phyloP scores from a whole-genome alignment of 768 basidiomycete species.

The Auricularia auricula-judae region DNA sequence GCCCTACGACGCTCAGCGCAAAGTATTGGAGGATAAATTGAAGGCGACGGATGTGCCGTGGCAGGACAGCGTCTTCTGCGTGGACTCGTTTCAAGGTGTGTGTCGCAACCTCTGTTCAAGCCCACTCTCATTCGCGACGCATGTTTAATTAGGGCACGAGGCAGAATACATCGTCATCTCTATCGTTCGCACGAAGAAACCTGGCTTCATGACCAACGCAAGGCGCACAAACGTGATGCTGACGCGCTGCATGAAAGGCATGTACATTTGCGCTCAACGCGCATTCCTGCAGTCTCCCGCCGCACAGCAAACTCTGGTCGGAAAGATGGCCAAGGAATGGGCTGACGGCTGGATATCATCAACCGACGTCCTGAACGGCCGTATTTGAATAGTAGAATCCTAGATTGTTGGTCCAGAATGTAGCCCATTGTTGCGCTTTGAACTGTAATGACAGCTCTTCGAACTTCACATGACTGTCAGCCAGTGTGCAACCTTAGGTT shows the following conservation, averaged over 20 bases:
- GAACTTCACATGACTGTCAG: no score
- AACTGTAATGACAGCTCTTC: no score
- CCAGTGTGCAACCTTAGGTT: no score
- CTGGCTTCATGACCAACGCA: conserved; percentile 57
- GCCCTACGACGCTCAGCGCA: conserved; percentile 70
- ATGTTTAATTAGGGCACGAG: conserved; percentile 53
- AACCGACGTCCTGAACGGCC: neutral
- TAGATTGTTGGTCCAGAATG: no score
- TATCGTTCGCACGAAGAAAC: conserved; percentile 45
- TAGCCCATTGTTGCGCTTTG: no score
- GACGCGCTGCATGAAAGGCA: conserved; percentile 63
- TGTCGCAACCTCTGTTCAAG: neutral
- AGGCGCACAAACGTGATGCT: conserved; percentile 84
- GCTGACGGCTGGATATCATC: neutral
- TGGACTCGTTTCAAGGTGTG: conserved; percentile 71
- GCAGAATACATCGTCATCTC: conserved; percentile 69
- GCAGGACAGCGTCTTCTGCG: conserved; percentile 58
- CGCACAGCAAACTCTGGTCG: conserved; percentile 40
- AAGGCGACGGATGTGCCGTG: conserved; percentile 33
- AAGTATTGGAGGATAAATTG: conserved; percentile 43
- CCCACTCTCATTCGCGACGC: neutral
- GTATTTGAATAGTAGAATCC: neutral
- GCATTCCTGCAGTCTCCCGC: conserved; percentile 41
- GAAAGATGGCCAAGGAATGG: conserved; percentile 22
- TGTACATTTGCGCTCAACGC: conserved; percentile 61